These are phyloP conservation scores for Kuraishia molischiana DNA, from an alignment of 805 yeast species.

Conservation along the genomic window DNA sequence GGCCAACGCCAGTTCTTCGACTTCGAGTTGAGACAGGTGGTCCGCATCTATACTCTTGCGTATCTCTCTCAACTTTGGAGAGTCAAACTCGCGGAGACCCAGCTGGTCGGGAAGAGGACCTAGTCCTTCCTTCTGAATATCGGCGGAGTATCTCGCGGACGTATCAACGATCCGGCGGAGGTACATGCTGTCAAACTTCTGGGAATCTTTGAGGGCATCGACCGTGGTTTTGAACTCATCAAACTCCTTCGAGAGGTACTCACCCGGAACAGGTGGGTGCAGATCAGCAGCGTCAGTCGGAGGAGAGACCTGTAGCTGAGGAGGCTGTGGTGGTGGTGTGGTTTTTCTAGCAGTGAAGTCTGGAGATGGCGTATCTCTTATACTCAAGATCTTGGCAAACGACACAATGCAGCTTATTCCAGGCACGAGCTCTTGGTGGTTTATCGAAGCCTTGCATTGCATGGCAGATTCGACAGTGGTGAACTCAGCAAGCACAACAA, in stretches of 20 bases:
- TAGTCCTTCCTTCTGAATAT: conserved; percentile 34
- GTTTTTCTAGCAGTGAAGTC: conserved; percentile 2
- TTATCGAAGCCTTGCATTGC: conserved; percentile 66
- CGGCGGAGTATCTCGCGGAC: conserved; percentile 33
- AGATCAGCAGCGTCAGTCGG: neutral
- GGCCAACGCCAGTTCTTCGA: conserved; percentile 74
- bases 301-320: neutral
- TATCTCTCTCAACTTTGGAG: conserved; percentile 80
- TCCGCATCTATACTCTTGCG: conserved; percentile 63
- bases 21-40: conserved; percentile 42
- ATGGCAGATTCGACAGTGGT: conserved; percentile 65
- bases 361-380: conserved; percentile 13
- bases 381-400: conserved; percentile 61
- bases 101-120: conserved; percentile 75
- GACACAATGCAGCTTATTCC: conserved; percentile 71
- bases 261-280: too few relatives aligned
- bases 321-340: conserved; percentile 1
- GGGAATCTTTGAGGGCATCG: neutral
- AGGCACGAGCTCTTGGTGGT: conserved; percentile 74
- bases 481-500: conserved; percentile 62
- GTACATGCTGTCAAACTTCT: neutral
- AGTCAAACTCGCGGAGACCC: conserved; percentile 66
- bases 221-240: neutral
- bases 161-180: conserved; percentile 23
- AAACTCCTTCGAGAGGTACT: neutral